Percentiles rank a stretch among this genome's conserved stretches.
Evolutionary conservation across 2,329 filamentous ascomycete species (phyloP).

Genomic region (Pleoardoris graminearum): DNA sequence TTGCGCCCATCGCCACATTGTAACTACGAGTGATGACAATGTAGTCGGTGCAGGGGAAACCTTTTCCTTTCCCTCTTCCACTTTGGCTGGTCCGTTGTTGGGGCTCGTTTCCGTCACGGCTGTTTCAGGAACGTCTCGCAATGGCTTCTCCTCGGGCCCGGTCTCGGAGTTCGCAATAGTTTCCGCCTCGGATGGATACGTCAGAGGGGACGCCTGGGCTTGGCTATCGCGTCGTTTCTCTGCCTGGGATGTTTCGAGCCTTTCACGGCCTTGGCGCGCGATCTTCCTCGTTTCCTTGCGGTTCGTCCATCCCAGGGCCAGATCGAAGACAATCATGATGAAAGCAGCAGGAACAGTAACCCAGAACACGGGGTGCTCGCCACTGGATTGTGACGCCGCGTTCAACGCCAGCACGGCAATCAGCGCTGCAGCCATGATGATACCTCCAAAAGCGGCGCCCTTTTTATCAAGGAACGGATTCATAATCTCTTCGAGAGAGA

Average conservation of each 20-base stretch:
- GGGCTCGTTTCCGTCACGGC: neutral
- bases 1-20: conserved; percentile 62
- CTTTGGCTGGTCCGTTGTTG: neutral
- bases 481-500: conserved; percentile 73
- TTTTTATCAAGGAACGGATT: conserved; percentile 72
- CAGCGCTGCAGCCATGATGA: conserved; percentile 69
- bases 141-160: conserved; percentile 5
- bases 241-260: conserved; percentile 50
- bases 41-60: conserved; percentile 45
- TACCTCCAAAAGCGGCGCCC: conserved; percentile 65
- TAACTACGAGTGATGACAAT: conserved; percentile 54
- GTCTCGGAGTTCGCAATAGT: neutral
- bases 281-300: conserved; percentile 66
- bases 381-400: conserved; percentile 57
- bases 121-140: neutral
- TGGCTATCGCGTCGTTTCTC: conserved; percentile 3
- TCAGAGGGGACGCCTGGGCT: neutral
- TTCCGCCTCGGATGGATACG: conserved; percentile 1
- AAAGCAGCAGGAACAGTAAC: conserved; percentile 70
- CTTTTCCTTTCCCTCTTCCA: neutral
- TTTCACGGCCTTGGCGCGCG: conserved; percentile 58
- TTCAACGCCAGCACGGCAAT: conserved; percentile 69
- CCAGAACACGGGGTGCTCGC: conserved; percentile 65
- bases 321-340: conserved; percentile 70
- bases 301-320: conserved; percentile 65